phyloP scores from a whole-genome alignment of 2,329 filamentous ascomycete genomes.

The Lasiodiplodia gonubiensis region DNA sequence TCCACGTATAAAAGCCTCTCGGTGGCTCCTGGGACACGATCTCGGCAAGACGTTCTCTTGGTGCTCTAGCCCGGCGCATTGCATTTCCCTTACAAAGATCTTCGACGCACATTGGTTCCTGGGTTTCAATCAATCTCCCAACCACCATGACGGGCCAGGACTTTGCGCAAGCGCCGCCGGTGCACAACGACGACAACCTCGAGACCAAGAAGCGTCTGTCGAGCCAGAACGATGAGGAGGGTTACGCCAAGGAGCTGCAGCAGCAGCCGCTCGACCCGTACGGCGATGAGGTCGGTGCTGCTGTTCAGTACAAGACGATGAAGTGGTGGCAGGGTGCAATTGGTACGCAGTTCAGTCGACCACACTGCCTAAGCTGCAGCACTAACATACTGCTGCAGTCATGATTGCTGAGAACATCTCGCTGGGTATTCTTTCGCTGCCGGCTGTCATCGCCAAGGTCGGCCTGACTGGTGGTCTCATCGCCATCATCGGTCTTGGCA shows the following conservation, averaged over 20 bases:
- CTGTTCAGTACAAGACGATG: conserved; percentile 59
- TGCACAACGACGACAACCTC: conserved; percentile 27
- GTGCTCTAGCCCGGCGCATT: not conserved
- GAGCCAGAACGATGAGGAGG: conserved; percentile 19
- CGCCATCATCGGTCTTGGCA: conserved; percentile 55
- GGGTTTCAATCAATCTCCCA: not conserved
- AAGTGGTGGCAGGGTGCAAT: conserved; percentile 46
- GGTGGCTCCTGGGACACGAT: conserved; percentile 17
- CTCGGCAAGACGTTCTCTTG: conserved; percentile 1
- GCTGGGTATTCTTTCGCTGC: conserved; percentile 54
- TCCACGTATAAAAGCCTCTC: conserved; percentile 24
- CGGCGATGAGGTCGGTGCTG: conserved; percentile 41
- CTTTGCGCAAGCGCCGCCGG: not conserved
- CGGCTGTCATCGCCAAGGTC: conserved; percentile 52
- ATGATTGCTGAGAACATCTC: conserved; percentile 66
- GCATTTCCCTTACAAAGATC: conserved; percentile 19
- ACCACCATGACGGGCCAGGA: conserved; percentile 13
- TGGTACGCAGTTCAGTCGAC: conserved; percentile 32
- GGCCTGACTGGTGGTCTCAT: conserved; percentile 56
- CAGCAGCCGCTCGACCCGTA: conserved; percentile 30
- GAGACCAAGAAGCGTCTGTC: conserved; percentile 17
- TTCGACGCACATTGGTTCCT: conserved; percentile 7
- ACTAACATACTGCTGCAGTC: conserved; percentile 32
- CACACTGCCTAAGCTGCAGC: conserved; percentile 39
- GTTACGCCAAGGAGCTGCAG: not conserved